Evolutionary conservation across 2,329 filamentous ascomycete genomes (phyloP).

Genomic region (Neopestalotiopsis clavispora): DNA sequence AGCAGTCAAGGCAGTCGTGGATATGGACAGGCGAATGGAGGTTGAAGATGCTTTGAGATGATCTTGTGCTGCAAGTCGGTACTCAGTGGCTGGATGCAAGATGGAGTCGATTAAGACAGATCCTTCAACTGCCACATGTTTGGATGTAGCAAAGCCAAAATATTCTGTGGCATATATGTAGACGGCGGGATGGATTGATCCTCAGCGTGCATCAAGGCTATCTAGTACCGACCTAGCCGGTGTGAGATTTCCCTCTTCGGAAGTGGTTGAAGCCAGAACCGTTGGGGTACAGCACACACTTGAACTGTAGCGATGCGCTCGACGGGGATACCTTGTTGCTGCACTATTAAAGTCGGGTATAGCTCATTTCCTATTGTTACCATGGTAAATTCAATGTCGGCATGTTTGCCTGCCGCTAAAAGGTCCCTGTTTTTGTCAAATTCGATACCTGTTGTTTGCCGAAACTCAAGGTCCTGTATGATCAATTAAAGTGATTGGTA

Average conservation of each 20-base stretch:
- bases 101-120: not conserved
- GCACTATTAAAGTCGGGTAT: not conserved
- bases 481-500: not conserved
- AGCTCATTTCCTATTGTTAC: not conserved
- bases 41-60: not conserved
- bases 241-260: constrained; percentile 7
- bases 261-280: constrained; percentile 8
- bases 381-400: not conserved
- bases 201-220: not conserved
- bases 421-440: not conserved
- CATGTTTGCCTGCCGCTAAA: not conserved
- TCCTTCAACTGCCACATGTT: not conserved
- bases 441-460: not conserved
- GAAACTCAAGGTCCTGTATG: not conserved
- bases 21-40: too few relatives aligned
- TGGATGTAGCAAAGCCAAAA: not conserved
- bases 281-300: constrained; percentile 1
- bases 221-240: not conserved
- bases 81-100: too few relatives aligned
- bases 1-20: too few relatives aligned
- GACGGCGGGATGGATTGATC: not conserved
- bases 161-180: not conserved
- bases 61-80: not conserved
- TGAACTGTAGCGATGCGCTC: constrained; percentile 5
- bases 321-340: constrained; percentile 18